Evolutionary conservation across 164 flowering plant species (phyloP).

Genomic region (Tinospora cordifolia): DNA sequence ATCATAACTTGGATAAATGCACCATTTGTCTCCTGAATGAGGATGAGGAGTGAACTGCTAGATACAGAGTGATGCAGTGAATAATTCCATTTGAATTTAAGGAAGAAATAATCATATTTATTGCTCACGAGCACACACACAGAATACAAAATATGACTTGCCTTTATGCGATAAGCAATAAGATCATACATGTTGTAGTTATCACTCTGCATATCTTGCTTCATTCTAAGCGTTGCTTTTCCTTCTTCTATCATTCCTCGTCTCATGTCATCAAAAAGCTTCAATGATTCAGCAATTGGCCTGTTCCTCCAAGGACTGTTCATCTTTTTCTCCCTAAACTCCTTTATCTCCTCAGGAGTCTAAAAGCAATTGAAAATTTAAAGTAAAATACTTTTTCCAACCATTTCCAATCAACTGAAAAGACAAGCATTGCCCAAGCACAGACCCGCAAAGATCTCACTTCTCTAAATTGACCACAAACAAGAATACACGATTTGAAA

Average conservation of each 20-base stretch:
- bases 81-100: not conserved
- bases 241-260: conserved; percentile 83
- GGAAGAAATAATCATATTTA: not conserved
- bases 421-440: not conserved
- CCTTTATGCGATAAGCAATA: conserved; percentile 98
- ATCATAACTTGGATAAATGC: conserved; percentile 97
- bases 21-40: conserved; percentile 96
- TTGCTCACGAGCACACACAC: not conserved
- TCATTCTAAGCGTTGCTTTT: conserved; percentile 94
- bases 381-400: not conserved
- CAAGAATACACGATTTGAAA: not conserved
- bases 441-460: not conserved
- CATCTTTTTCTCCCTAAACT: conserved; percentile 81
- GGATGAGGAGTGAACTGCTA: conserved; percentile 90
- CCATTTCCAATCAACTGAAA: not conserved
- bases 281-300: conserved; percentile 80
- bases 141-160: conserved; percentile 22
- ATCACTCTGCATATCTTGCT: conserved; percentile 99
- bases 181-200: conserved; percentile 94
- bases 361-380: conserved; percentile 15
- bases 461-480: not conserved
- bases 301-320: conserved; percentile 99
- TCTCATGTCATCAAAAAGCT: conserved; percentile 87
- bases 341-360: conserved; percentile 90
- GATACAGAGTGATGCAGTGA: conserved; percentile 8